These are phyloP conservation scores for Pleurotus sapidus DNA, from an alignment of 768 basidiomycete genomes.

Conservation along the genomic window DNA sequence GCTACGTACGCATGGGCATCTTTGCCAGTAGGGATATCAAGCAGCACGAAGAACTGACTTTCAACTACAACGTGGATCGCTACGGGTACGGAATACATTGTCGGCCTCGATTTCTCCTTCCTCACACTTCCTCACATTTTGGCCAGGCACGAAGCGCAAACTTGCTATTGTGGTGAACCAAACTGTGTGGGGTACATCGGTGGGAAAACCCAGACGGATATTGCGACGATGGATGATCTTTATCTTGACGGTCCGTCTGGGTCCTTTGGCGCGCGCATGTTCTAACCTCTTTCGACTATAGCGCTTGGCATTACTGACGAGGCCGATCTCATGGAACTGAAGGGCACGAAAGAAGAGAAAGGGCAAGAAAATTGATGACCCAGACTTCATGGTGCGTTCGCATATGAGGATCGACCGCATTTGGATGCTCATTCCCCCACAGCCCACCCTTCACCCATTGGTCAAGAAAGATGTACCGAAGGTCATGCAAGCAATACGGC, in stretches of 20 bases:
- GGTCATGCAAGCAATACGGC: slow-evolving; percentile 87
- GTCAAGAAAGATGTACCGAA: slow-evolving; percentile 82
- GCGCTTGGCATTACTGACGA: slow-evolving; percentile 95
- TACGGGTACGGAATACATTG: slow-evolving; percentile 70
- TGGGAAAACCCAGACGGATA: slow-evolving; percentile 97
- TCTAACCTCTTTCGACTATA: slow-evolving; percentile 21
- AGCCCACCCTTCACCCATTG: slow-evolving; percentile 81
- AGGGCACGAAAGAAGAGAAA: slow-evolving; percentile 91
- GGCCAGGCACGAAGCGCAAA: slow-evolving; percentile 86
- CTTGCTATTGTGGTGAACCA: slow-evolving; percentile 92
- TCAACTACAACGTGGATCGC: slow-evolving; percentile 99
- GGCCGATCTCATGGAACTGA: slow-evolving; percentile 76
- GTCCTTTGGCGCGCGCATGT: not conserved
- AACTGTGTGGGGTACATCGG: slow-evolving; percentile 97
- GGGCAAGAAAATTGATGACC: slow-evolving; percentile 88
- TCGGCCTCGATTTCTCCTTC: not conserved
- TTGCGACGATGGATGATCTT: slow-evolving; percentile 91
- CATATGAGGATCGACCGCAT: not conserved
- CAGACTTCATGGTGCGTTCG: slow-evolving; percentile 73
- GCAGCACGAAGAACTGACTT: slow-evolving; percentile 88
- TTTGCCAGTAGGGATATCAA: slow-evolving; percentile 83
- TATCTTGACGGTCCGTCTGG: slow-evolving; percentile 77
- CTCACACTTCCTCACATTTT: no score
- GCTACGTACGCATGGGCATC: slow-evolving; percentile 93
- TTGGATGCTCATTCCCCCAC: slow-evolving; percentile 7